Evolutionary conservation across 2,329 filamentous ascomycete genomes (phyloP).

Genomic region (Pyricularia grisea): DNA sequence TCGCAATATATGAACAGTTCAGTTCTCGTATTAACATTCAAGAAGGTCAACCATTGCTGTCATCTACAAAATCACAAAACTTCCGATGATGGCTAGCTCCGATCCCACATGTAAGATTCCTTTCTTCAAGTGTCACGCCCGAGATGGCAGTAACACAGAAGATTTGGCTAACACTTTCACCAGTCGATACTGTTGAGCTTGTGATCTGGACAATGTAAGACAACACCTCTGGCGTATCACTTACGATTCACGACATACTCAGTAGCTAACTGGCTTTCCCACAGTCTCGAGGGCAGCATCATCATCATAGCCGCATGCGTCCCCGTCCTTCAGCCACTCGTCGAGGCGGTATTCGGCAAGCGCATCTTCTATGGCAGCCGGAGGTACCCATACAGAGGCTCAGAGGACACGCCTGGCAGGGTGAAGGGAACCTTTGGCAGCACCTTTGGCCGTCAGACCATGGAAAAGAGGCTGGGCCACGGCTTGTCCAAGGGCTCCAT

Average conservation of each 20-base stretch:
- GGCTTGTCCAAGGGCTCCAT: background rate
- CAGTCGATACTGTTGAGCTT: background rate
- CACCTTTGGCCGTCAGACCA: background rate
- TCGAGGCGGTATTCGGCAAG: background rate
- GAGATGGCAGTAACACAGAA: background rate
- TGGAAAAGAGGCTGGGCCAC: background rate
- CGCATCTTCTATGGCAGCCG: background rate
- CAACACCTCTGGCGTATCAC: background rate
- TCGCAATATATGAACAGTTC: background rate
- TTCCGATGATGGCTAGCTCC: background rate
- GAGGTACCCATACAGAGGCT: background rate
- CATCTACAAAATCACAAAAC: background rate
- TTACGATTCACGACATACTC: too few species aligned
- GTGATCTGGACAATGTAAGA: background rate
- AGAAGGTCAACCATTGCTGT: background rate
- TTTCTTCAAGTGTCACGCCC: too few species aligned
- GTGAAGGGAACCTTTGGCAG: background rate
- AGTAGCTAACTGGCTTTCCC: too few species aligned
- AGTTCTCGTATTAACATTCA: background rate
- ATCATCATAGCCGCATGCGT: background rate
- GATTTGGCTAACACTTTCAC: background rate
- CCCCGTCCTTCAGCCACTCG: background rate
- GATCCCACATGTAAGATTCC: background rate
- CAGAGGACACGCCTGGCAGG: background rate
- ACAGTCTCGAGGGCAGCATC: background rate